Base-by-base conservation (phyloP, 1,139 yeast genomes). In the Spathaspora sp. region DNA sequence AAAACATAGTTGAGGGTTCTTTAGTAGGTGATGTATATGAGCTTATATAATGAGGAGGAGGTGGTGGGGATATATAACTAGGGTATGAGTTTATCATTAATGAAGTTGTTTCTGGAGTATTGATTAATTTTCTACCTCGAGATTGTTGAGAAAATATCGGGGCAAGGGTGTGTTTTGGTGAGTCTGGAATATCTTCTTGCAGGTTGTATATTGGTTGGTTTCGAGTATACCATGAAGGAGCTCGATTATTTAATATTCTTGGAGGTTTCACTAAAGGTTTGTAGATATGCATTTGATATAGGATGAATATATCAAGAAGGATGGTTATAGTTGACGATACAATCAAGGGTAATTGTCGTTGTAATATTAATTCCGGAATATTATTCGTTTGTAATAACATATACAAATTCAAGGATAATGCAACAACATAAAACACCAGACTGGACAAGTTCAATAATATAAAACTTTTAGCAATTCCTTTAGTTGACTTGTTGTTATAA, bases 221-320 rank as follows among this genome's bases (percentile, higher is more conserved):
- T 33, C 50, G 47, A 11, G 68, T 61, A 54, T 70, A 71, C 78
- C 77, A 72, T 43, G 67, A 73, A 1, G 75, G 75, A 42, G 66
- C 64, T 36, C 45, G 48, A 39, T n/a, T 43, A 38, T 7, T 26
- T 13, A 7, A 36, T 34, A 11, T 17, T 13, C 29, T 13, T 4
- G 34, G 13, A 16, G 18, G 27, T 38, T 3, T 23, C 6, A 24
- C 13, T 8, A 10, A 24, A 33, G 18, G 25, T 5, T 26, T 36
- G 47, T 65, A 70, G 33, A 52, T 52, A 67, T 68, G 63, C 47
- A 62, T 67, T 51, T 72, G 78, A 36, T 59, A 53, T 27, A 72
- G 55, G 26, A 72, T 63, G 6, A 67, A 51, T 11, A 55, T 47
- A 52, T 72, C 78, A 44, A 72, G 69, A 10, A 64, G 10, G 4